Conservation (phyloP, 257 asterid genomes). For the Catharanthus roseus region DNA sequence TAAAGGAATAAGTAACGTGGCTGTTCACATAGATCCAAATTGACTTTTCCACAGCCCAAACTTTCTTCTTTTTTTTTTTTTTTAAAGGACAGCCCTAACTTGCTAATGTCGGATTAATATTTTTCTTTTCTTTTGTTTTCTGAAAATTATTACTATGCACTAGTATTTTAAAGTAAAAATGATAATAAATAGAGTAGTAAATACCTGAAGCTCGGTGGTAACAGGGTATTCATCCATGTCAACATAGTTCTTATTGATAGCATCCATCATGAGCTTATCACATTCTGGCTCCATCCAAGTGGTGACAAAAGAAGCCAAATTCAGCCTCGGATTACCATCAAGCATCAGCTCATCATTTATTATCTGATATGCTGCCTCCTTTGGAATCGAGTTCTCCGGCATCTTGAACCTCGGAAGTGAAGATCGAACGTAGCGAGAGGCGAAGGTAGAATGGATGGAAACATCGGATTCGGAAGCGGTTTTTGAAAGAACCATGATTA, state of each 20-base stretch:
- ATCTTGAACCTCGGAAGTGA: constrained; percentile 81
- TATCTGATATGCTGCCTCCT: constrained; percentile 90
- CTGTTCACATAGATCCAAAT: not conserved
- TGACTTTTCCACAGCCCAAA: not conserved
- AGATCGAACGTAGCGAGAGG: constrained; percentile 69
- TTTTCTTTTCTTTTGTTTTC: too few species aligned
- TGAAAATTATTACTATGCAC: too few species aligned
- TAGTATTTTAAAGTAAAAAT: too few species aligned
- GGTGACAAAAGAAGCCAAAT: constrained; percentile 83
- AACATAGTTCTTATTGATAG: constrained; percentile 76
- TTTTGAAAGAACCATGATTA: constrained; percentile 77
- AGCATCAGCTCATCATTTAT: constrained; percentile 93
- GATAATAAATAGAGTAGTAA: too few species aligned
- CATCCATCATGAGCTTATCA: constrained; percentile 69
- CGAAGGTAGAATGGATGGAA: constrained; percentile 71
- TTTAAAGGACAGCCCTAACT: too few species aligned
- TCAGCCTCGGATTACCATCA: constrained; percentile 89
- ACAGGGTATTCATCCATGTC: constrained; percentile 98
- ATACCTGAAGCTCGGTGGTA: constrained; percentile 91
- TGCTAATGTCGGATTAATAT: too few species aligned
- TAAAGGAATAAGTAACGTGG: not conserved
- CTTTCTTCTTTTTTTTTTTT: too few species aligned
- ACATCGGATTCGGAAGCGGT: constrained; percentile 46
- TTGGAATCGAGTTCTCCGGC: constrained; percentile 81
- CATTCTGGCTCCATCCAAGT: constrained; percentile 99